Evolutionary conservation across 2,329 filamentous ascomycete species (phyloP).

Genomic region (Epichloe baconii): DNA sequence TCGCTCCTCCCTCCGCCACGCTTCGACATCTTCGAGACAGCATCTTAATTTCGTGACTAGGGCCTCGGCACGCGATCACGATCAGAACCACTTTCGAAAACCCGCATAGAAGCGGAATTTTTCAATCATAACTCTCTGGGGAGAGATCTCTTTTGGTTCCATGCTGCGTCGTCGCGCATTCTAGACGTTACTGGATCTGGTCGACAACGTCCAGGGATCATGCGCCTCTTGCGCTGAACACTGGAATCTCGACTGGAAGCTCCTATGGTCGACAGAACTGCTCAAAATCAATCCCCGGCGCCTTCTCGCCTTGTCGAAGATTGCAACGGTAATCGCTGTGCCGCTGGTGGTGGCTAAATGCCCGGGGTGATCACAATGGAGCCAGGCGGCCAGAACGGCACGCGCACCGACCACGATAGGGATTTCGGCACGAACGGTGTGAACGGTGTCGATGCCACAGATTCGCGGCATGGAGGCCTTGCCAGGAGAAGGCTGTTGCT

Average conservation of each 20-base stretch:
- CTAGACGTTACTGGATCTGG: background rate
- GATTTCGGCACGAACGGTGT: slow-evolving; percentile 29
- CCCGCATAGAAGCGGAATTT: background rate
- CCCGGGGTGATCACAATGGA: slow-evolving; percentile 43
- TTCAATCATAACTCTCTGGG: background rate
- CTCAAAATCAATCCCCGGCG: background rate
- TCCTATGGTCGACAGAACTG: background rate
- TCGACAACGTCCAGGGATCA: slow-evolving; percentile 1
- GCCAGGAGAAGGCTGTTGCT: slow-evolving; percentile 20
- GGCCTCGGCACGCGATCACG: background rate
- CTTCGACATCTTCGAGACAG: slow-evolving; percentile 1
- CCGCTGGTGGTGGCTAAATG: slow-evolving; percentile 24
- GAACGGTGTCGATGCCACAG: slow-evolving; percentile 23
- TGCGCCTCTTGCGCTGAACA: slow-evolving; percentile 5
- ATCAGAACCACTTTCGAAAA: background rate
- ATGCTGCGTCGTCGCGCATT: background rate
- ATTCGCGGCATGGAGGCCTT: slow-evolving; percentile 12
- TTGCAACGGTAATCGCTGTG: background rate
- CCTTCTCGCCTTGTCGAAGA: background rate
- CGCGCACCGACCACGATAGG: slow-evolving; percentile 43
- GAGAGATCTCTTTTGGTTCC: background rate
- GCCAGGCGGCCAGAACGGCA: slow-evolving; percentile 38
- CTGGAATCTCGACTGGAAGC: background rate
- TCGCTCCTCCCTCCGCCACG: slow-evolving; percentile 1
- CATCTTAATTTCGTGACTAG: background rate